phyloP scores from a whole-genome alignment of 495 filamentous ascomycete genomes.

The Podospora conica region DNA sequence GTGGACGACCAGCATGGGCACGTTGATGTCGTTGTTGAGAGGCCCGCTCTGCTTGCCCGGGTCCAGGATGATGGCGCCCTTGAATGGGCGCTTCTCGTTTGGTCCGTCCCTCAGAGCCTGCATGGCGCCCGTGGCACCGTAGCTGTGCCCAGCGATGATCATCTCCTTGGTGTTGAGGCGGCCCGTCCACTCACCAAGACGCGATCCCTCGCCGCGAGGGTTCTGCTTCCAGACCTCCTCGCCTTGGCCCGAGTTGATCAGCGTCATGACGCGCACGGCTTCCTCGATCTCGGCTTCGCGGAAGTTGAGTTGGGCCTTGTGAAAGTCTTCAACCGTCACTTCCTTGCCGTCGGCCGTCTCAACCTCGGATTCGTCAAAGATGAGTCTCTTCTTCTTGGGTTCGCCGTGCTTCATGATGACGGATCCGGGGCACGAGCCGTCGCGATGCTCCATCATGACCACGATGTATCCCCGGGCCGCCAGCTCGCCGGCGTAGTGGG shows the following conservation, averaged over 20 bases:
- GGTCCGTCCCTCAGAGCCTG: conserved; percentile 41
- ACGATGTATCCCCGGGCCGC: conserved; percentile 48
- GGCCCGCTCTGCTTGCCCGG: conserved; percentile 48
- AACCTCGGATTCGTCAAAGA: conserved; percentile 28
- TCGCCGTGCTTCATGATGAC: conserved; percentile 31
- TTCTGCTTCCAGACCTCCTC: conserved; percentile 28
- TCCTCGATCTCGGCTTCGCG: conserved; percentile 51
- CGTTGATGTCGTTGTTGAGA: conserved; percentile 44
- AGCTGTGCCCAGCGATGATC: conserved; percentile 47
- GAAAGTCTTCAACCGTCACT: conserved; percentile 33
- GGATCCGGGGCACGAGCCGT: conserved; percentile 47
- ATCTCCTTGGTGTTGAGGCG: conserved; percentile 36
- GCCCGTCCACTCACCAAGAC: conserved; percentile 28
- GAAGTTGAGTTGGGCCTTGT: conserved; percentile 42
- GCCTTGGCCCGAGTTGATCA: conserved; percentile 41
- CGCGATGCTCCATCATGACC: conserved; percentile 48
- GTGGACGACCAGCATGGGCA: conserved; percentile 45
- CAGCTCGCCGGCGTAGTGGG: conserved; percentile 48
- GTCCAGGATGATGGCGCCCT: conserved; percentile 42
- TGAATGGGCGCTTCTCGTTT: conserved; percentile 32
- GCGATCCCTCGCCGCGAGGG: conserved; percentile 27
- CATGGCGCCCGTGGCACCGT: conserved; percentile 47
- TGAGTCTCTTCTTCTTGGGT: conserved; percentile 18
- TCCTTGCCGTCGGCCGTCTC: conserved; percentile 18
- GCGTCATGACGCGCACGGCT: conserved; percentile 35